Evolutionary conservation across 2,329 filamentous ascomycete genomes (phyloP).

Genomic region (Cyphellophora europaea): DNA sequence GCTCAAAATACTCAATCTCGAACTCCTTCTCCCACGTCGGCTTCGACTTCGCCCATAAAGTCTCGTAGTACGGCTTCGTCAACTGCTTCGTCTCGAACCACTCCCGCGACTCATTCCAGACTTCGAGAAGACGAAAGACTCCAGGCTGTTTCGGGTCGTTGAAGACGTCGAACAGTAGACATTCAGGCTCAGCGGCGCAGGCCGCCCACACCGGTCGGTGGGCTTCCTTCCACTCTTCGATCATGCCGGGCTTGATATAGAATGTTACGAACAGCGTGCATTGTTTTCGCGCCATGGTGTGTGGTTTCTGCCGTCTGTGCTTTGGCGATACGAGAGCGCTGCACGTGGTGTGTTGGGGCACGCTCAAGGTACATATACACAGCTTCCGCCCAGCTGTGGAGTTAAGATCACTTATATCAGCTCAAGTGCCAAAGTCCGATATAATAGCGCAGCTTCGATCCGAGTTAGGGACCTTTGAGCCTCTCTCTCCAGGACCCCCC

Average conservation of each 20-base stretch:
- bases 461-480: too few species aligned
- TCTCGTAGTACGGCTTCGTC: slow-evolving; percentile 8
- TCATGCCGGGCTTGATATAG: slow-evolving; percentile 2
- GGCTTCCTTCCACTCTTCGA: slow-evolving; percentile 5
- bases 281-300: too few species aligned
- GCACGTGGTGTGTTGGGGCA: too few species aligned
- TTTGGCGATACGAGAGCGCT: too few species aligned
- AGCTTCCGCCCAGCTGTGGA: too few species aligned
- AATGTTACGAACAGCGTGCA: slow-evolving; percentile 9
- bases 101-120: slow-evolving; percentile 4
- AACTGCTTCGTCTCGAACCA: slow-evolving; percentile 8
- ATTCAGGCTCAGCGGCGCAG: slow-evolving; percentile 7
- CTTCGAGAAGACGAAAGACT: slow-evolving; percentile 7
- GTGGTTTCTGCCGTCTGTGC: too few species aligned
- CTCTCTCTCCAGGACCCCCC: too few species aligned
- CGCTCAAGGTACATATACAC: too few species aligned
- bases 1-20: slow-evolving; percentile 5
- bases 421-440: too few species aligned
- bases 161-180: slow-evolving; percentile 9
- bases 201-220: slow-evolving; percentile 8
- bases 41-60: slow-evolving; percentile 6
- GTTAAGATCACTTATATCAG: too few species aligned
- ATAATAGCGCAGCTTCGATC: too few species aligned
- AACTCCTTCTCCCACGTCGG: slow-evolving; percentile 6
- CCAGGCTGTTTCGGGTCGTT: slow-evolving; percentile 2